Conservation (phyloP, 768 basidiomycete genomes). For the Xanthoconium stramineum region DNA sequence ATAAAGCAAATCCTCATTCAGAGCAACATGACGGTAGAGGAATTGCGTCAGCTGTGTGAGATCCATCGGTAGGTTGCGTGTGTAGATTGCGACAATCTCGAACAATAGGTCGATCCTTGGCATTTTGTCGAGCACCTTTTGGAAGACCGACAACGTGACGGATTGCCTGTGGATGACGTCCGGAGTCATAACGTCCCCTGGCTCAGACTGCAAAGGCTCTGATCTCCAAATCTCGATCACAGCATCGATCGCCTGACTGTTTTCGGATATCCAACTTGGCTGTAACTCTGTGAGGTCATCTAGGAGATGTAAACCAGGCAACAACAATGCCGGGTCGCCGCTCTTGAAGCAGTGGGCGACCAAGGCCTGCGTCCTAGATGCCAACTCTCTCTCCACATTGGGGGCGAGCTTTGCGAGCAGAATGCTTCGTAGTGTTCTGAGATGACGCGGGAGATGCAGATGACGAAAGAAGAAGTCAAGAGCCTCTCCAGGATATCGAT, state of each 20-base stretch:
- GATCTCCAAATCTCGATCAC: conserved; percentile 70
- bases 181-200: conserved; percentile 39
- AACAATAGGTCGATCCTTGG: conserved; percentile 86
- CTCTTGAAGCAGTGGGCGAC: conserved; percentile 50
- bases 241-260: conserved; percentile 64
- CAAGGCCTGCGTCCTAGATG: conserved; percentile 54
- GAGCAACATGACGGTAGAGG: conserved; percentile 81
- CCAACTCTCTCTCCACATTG: conserved; percentile 64
- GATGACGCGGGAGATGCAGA: conserved; percentile 71
- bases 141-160: conserved; percentile 74
- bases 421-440: conserved; percentile 82
- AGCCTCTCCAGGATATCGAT: conserved; percentile 85
- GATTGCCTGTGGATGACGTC: conserved; percentile 59
- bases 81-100: conserved; percentile 79
- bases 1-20: conserved; percentile 62
- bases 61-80: conserved; percentile 78
- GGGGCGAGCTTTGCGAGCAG: conserved; percentile 78
- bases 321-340: conserved; percentile 46
- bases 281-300: conserved; percentile 69
- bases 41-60: conserved; percentile 75
- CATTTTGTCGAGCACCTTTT: conserved; percentile 62
- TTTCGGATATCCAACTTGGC: conserved; percentile 68
- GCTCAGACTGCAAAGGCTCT: conserved; percentile 45
- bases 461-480: conserved; percentile 81
- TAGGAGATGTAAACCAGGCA: conserved; percentile 74